phyloP scores from a whole-genome alignment of 2,329 filamentous ascomycete genomes.

The Didymella glomerata region DNA sequence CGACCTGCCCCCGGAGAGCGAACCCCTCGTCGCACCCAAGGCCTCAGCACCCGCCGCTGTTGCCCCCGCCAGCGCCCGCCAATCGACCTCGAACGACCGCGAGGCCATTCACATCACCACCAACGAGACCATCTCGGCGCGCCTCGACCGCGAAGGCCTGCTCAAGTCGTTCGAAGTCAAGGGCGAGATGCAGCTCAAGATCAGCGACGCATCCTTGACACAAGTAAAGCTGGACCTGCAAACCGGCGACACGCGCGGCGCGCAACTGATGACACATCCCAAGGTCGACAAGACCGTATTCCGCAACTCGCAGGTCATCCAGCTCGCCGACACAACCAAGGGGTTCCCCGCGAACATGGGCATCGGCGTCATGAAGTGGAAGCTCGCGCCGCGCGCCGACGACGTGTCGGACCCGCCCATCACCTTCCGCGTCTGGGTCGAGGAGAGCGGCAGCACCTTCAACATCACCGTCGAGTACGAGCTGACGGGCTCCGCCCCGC shows the following conservation, averaged over 20 bases:
- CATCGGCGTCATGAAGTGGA: conserved; percentile 93
- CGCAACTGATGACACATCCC: conserved; percentile 93
- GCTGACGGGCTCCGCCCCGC: conserved; percentile 77
- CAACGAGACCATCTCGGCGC: conserved; percentile 88
- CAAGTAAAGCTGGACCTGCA: conserved; percentile 88
- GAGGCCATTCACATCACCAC: conserved; percentile 89
- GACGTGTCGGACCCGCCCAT: conserved; percentile 85
- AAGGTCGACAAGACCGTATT: conserved; percentile 94
- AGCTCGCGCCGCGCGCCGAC: conserved; percentile 80
- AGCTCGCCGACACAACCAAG: conserved; percentile 86
- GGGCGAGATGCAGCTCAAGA: conserved; percentile 89
- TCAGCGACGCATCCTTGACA: conserved; percentile 86
- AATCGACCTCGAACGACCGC: conserved; percentile 75
- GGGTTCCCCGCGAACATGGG: conserved; percentile 95
- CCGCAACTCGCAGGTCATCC: conserved; percentile 81
- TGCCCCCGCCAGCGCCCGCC: conserved; percentile 63
- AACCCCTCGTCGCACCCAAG: conserved; percentile 74
- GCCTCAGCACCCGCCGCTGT: conserved; percentile 60
- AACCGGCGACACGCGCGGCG: conserved; percentile 79
- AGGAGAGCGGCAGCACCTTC: conserved; percentile 82
- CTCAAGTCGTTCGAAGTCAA: conserved; percentile 87
- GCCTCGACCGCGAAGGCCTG: conserved; percentile 85
- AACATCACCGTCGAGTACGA: conserved; percentile 97
- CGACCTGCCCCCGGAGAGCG: conserved; percentile 86
- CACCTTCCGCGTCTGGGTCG: conserved; percentile 97